Conservation (phyloP, 2,329 filamentous ascomycete species). For the Colletotrichum melonis region DNA sequence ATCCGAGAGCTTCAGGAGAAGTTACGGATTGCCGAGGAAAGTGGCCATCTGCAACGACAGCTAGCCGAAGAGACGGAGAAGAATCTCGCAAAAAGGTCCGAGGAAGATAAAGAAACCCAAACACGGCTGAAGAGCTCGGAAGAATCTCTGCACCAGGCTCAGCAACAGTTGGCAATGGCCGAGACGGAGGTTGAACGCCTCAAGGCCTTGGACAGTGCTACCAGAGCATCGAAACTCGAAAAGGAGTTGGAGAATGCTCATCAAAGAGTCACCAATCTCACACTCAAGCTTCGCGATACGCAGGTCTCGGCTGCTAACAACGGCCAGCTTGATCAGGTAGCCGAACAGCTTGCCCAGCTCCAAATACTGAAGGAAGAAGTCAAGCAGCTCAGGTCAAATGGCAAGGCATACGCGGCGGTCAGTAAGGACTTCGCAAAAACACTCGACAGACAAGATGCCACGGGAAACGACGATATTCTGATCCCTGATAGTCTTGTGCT, state of each 20-base stretch:
- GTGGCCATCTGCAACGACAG: not conserved
- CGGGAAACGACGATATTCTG: not conserved
- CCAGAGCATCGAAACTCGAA: not conserved
- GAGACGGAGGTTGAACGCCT: not conserved
- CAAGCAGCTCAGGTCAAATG: not conserved
- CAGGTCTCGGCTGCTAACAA: not conserved
- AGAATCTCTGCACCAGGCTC: not conserved
- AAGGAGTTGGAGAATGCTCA: constrained; percentile 20
- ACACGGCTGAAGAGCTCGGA: not conserved
- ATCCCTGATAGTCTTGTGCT: not conserved
- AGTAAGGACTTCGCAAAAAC: not conserved
- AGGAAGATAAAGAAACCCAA: not conserved
- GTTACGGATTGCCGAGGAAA: not conserved
- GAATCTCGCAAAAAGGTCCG: not conserved
- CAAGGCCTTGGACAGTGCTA: not conserved
- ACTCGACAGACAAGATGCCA: not conserved
- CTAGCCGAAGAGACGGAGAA: not conserved
- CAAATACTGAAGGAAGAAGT: not conserved
- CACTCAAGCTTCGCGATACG: constrained; percentile 24
- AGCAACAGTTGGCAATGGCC: not conserved
- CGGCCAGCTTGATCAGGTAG: not conserved
- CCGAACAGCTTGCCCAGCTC: constrained; percentile 14
- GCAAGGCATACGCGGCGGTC: not conserved
- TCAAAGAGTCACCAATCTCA: constrained; percentile 32
- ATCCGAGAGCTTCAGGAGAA: constrained; percentile 16